phyloP scores from a whole-genome alignment of 2,329 filamentous ascomycete species.

The Davidsoniella virescens region DNA sequence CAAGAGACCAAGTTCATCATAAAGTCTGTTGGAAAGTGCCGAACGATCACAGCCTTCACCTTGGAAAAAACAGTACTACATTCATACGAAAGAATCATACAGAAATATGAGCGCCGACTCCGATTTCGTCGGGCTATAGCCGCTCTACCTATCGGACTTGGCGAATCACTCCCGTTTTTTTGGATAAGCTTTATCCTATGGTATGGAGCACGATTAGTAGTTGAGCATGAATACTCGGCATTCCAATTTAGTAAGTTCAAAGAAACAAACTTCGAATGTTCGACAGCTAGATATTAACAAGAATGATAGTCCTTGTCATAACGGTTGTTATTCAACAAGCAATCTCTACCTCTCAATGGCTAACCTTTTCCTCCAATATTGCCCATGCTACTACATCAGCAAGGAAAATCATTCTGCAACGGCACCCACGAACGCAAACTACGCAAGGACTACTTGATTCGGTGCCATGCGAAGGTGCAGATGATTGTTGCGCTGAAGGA shows the following conservation, averaged over 20 bases:
- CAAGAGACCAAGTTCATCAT: slow-evolving; percentile 9
- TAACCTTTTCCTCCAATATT: slow-evolving; percentile 50
- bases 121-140: background rate
- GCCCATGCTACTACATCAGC: slow-evolving; percentile 42
- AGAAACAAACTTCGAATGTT: background rate
- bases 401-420: slow-evolving; percentile 31
- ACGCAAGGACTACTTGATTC: too few relatives aligned
- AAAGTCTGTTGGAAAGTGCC: slow-evolving; percentile 8
- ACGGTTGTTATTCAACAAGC: slow-evolving; percentile 13
- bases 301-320: slow-evolving; percentile 12
- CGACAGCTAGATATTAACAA: background rate
- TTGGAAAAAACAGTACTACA: slow-evolving; percentile 16
- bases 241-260: slow-evolving; percentile 13
- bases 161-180: slow-evolving; percentile 11
- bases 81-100: too few relatives aligned
- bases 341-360: slow-evolving; percentile 35
- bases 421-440: background rate
- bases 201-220: slow-evolving; percentile 12
- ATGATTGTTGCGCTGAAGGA: too few relatives aligned
- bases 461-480: too few relatives aligned
- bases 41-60: slow-evolving; percentile 18
- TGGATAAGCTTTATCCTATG: slow-evolving; percentile 14
- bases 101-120: too few relatives aligned
- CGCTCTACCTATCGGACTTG: slow-evolving; percentile 9
- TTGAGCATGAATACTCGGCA: slow-evolving; percentile 7